Evolutionary conservation across 805 yeast species (phyloP).

Genomic region (Komagataella pseudopastoris): DNA sequence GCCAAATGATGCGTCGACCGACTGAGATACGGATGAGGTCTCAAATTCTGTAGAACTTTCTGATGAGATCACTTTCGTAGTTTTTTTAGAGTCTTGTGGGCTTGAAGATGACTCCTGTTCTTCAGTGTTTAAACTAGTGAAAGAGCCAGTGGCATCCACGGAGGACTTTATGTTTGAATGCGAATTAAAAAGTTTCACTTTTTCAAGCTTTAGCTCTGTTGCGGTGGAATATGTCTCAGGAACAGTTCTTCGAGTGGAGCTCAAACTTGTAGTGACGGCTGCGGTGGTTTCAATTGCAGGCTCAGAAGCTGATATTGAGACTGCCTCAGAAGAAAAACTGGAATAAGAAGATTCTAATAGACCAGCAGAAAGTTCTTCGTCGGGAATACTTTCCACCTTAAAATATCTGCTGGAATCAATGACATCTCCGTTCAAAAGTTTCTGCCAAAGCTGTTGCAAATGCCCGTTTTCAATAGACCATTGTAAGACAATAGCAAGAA

Average conservation of each 20-base stretch:
- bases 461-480: conserved; percentile 16
- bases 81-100: not conserved
- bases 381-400: not conserved
- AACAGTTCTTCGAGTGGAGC: not conserved
- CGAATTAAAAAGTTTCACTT: not conserved
- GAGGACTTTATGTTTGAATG: not conserved
- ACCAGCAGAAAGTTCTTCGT: not conserved
- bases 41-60: not conserved
- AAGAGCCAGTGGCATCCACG: not conserved
- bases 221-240: not conserved
- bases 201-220: not conserved
- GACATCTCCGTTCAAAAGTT: conserved; percentile 9
- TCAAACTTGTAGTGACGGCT: not conserved
- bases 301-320: not conserved
- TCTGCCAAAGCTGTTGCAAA: conserved; percentile 9
- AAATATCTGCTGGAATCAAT: not conserved
- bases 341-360: not conserved
- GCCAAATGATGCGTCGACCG: not conserved
- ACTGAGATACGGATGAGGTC: not conserved
- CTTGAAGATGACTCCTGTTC: not conserved
- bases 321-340: not conserved
- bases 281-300: not conserved
- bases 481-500: conserved; percentile 13
- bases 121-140: not conserved
- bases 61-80: not conserved